Percentiles rank a stretch among this genome's conserved stretches.
Evolutionary conservation across 805 yeast species (phyloP).

Genomic region (Pichia manshurica): DNA sequence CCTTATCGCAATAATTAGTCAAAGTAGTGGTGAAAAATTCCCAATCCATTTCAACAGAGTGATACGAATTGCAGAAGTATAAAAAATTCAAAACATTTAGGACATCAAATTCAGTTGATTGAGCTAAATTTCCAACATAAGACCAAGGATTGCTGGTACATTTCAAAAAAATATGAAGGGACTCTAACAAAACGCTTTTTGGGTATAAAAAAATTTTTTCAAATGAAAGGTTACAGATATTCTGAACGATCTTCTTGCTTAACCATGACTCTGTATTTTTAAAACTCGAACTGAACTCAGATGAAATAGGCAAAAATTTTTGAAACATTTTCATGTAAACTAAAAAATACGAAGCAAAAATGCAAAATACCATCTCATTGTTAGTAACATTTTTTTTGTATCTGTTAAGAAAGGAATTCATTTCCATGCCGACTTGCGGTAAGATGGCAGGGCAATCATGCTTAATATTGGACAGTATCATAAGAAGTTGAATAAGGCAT

Average conservation of each 20-base stretch:
- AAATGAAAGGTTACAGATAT: conserved; percentile 19
- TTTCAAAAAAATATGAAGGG: conserved; percentile 19
- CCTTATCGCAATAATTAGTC: not conserved
- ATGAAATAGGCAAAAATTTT: conserved; percentile 14
- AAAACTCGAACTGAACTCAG: conserved; percentile 5
- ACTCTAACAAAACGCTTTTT: conserved; percentile 18
- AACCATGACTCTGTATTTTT: conserved; percentile 12
- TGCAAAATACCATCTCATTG: conserved; percentile 9
- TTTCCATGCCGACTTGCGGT: conserved; percentile 15
- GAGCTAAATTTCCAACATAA: conserved; percentile 16
- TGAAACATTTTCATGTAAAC: conserved; percentile 17
- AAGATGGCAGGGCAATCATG: conserved; percentile 11
- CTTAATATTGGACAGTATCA: conserved; percentile 22
- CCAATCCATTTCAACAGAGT: conserved; percentile 27
- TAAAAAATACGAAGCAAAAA: conserved; percentile 23
- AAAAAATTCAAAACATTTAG: conserved; percentile 21
- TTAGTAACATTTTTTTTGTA: conserved; percentile 10
- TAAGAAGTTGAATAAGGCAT: conserved; percentile 21
- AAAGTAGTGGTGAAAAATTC: conserved; percentile 20
- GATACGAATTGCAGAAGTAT: conserved; percentile 23
- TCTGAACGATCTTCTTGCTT: conserved; percentile 14
- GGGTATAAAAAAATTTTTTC: conserved; percentile 13
- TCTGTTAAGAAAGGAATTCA: conserved; percentile 12
- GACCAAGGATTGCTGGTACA: conserved; percentile 26
- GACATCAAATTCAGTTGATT: conserved; percentile 11